These are phyloP conservation scores for Luzula sylvatica DNA, from an alignment of 176 grass and related monocot species.

Conservation along the genomic window DNA sequence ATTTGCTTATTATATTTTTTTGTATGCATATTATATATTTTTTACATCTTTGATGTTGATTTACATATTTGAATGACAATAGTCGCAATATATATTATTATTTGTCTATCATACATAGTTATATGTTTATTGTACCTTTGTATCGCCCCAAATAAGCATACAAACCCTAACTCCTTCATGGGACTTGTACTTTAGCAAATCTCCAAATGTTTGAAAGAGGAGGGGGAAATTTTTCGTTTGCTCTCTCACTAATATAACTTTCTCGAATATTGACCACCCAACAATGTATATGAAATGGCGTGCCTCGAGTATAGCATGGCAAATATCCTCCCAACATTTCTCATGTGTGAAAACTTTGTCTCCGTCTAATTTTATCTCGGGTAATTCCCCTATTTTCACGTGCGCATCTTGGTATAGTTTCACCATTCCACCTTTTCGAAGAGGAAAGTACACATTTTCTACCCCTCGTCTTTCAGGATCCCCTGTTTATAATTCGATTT, in stretches of 20 bases:
- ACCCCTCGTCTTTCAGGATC: background rate
- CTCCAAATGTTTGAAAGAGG: constrained; percentile 26
- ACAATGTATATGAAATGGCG: constrained; percentile 68
- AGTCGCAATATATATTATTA: too few species aligned
- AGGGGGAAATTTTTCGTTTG: constrained; percentile 22
- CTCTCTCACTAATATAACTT: constrained; percentile 38
- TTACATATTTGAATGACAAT: too few species aligned
- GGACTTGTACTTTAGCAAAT: constrained; percentile 75
- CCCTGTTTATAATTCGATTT: constrained; percentile 11
- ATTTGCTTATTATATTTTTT: too few species aligned
- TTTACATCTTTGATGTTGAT: background rate
- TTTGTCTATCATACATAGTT: too few species aligned
- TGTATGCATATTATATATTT: too few species aligned
- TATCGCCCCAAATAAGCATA: constrained; percentile 71
- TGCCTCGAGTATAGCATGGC: constrained; percentile 48
- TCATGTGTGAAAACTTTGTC: constrained; percentile 13
- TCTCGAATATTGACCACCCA: constrained; percentile 54
- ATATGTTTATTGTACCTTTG: constrained; percentile 29
- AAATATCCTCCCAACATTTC: constrained; percentile 94
- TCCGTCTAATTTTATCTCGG: constrained; percentile 10
- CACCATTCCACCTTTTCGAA: constrained; percentile 43
- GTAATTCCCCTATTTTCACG: constrained; percentile 18
- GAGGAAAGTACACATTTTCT: constrained; percentile 44
- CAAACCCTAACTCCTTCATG: constrained; percentile 67
- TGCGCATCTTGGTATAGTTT: constrained; percentile 81